Evolutionary conservation across 768 basidiomycete genomes (phyloP).

Genomic region (Boletus rufocinnamomeus): DNA sequence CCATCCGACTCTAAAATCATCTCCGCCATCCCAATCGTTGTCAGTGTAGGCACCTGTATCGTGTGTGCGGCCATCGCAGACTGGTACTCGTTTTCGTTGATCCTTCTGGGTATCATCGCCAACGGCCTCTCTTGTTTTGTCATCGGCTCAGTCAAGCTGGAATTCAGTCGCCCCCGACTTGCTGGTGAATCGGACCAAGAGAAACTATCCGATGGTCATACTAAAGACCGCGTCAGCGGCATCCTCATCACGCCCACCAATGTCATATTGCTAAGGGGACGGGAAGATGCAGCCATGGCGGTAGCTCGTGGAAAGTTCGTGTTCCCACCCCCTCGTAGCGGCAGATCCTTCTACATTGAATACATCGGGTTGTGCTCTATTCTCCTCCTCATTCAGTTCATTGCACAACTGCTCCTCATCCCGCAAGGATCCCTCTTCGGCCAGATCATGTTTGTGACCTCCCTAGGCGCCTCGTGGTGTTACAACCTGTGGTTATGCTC

Average conservation of each 20-base stretch:
- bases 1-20: not conserved
- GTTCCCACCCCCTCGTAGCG: not conserved
- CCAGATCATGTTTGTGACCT: slow-evolving; percentile 17
- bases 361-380: slow-evolving; percentile 29
- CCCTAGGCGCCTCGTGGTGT: slow-evolving; percentile 32
- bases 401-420: slow-evolving; percentile 28
- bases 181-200: not conserved
- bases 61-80: slow-evolving; percentile 19
- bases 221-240: slow-evolving; percentile 1
- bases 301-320: slow-evolving; percentile 11
- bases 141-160: slow-evolving; percentile 27
- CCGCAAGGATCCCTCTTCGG: slow-evolving; percentile 15
- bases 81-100: slow-evolving; percentile 34
- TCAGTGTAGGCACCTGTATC: slow-evolving; percentile 1
- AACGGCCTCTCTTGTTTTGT: slow-evolving; percentile 30
- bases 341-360: slow-evolving; percentile 1
- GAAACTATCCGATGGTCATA: too few species aligned
- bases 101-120: slow-evolving; percentile 33
- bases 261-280: slow-evolving; percentile 11
- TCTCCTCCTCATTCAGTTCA: slow-evolving; percentile 32
- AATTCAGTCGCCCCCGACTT: slow-evolving; percentile 6
- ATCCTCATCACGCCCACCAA: slow-evolving; percentile 7
- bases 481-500: slow-evolving; percentile 34
- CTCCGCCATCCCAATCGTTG: slow-evolving; percentile 6
- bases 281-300: slow-evolving; percentile 17